Percentiles rank a stretch among this genome's conserved stretches.
Evolutionary conservation across 176 grass and related monocot genomes (phyloP).

Genomic region (Thalia dealbata): DNA sequence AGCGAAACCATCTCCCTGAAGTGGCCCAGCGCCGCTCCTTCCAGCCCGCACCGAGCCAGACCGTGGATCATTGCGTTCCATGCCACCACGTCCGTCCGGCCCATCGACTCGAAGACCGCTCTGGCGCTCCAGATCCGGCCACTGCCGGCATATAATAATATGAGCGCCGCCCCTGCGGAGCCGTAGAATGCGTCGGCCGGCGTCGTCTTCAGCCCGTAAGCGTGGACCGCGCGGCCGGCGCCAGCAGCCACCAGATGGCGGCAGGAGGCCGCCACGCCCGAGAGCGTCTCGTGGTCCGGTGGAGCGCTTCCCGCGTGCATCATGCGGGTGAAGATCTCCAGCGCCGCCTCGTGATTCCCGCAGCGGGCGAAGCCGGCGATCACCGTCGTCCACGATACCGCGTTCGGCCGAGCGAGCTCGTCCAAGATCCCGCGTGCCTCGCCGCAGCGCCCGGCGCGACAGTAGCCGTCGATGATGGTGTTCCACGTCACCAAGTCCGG

Average conservation of each 20-base stretch:
- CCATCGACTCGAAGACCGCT: conserved; percentile 33
- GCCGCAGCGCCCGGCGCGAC: conserved; percentile 29
- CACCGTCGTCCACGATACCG: conserved; percentile 38
- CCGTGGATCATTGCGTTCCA: conserved; percentile 63
- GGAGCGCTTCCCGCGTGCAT: conserved; percentile 9
- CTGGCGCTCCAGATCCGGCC: conserved; percentile 26
- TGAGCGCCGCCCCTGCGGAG: conserved; percentile 57
- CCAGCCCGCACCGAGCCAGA: conserved; percentile 19
- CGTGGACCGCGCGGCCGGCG: conserved; percentile 36
- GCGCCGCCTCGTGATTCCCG: conserved; percentile 26
- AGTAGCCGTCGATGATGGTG: conserved; percentile 44
- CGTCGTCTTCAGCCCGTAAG: conserved; percentile 38
- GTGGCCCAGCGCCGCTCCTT: conserved; percentile 27
- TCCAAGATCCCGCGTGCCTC: conserved; percentile 38
- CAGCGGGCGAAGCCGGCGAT: conserved; percentile 22
- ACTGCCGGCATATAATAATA: conserved; percentile 36
- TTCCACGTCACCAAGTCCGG: conserved; percentile 39
- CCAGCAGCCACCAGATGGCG: conserved; percentile 26
- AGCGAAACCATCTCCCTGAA: conserved; percentile 38
- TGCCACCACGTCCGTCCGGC: conserved; percentile 43
- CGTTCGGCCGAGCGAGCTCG: conserved; percentile 9
- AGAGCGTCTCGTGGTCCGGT: conserved; percentile 49
- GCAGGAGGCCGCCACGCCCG: conserved; percentile 49
- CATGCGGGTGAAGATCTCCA: conserved; percentile 32
- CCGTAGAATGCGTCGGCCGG: conserved; percentile 27